Evolutionary conservation across 1,284 basidiomycete species (phyloP), one percentile per base, ranked within the genome.

Genomic region (Puccinia brachypodii): DNA sequence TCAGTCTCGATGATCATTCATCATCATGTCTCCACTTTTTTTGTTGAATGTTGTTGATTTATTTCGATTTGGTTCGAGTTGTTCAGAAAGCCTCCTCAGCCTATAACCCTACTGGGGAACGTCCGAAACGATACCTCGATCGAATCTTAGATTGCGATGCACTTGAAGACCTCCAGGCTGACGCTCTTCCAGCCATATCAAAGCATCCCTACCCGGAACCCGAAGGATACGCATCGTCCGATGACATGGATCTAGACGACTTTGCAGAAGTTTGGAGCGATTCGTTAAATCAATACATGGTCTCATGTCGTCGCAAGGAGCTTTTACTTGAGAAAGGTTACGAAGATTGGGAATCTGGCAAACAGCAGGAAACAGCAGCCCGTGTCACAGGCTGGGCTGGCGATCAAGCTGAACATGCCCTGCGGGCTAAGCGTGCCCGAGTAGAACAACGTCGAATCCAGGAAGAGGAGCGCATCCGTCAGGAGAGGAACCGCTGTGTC

Each of bases 211-310:
- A 81, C 56, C 80, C 80, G 2, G 38, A 74, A 31, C 72, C 80
- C 7, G 69, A 81, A 40, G 80, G 72, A 14, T 81, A 81, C 62
- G 80, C 42, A 22, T 81, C 80, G 16, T 81, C 80, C 11, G 80
- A 81, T 69, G 60, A 31, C 47, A 47, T 81, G 58, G 80, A 81
- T 69, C 72, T 81, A n/a, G 80, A 81, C 53, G 72, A 81, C 19
- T 81, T 81, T 68, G 62, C 72, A n/a, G 80, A 81, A 33, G 72
- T 81, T n/a, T 81, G 80, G 80, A 76, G 80, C 22, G 72, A 76
- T 22, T 73, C 80, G 11, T 66, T 81, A 9, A 81, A 81, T 53
- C 36, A 74, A n/a, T 81, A 81, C 60, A 81, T 81, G 72, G 64
- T 69, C 38, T 81, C 80, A 19, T 75, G 69, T 68, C 80, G 80